Base-by-base conservation (phyloP, 208 protist genomes). In the Leishmania tarentolae region DNA sequence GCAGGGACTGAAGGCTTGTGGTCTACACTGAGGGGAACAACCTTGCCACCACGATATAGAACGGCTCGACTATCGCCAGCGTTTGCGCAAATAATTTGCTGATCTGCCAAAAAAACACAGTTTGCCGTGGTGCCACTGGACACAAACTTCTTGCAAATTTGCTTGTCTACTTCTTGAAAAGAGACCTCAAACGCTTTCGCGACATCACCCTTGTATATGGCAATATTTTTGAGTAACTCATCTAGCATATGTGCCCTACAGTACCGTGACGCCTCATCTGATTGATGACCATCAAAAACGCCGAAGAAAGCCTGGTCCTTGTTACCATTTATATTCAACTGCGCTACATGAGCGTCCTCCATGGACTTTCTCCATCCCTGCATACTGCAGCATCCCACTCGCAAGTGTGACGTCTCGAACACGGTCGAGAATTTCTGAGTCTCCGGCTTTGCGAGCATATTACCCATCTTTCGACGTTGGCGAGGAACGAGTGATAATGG, bases 201-300 rank as follows among this genome's bases (percentile, higher is more conserved):
- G 24, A 91, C 52, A 28, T 85, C 77, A 11, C 59, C 79, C 17
- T 84, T 85, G 73, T 77, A 47, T 21, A 69, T 37, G 8, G 81
- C 84, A 35, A 90, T 78, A 28, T 87, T 88, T 57, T 86, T 86
- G 59, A 90, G 78, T 1, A 98, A 71, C 78, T 92, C 88, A 82
- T 95, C 91, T 63, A 95, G 84, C 83, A 98, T 90, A 53, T 97
- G 89, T 46, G 86, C 80, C 44, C 92, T 81, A 81, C 92, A 96
- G 83, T 94, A 96, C 35, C 88, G 87, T 4, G 95, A 91, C 19
- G 93, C 90, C 79, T 96, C 93, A 69, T 94, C 88, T 15, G 92
- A 95, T 79, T 95, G 91, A 75, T 98, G 95, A 1, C 95, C 95
- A 61, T 98, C 95, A 85, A 98, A 98, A n/a, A 98, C 94, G 56